Base-by-base conservation (phyloP, 2,329 filamentous ascomycete species). In the Chrysoporthe puriensis region DNA sequence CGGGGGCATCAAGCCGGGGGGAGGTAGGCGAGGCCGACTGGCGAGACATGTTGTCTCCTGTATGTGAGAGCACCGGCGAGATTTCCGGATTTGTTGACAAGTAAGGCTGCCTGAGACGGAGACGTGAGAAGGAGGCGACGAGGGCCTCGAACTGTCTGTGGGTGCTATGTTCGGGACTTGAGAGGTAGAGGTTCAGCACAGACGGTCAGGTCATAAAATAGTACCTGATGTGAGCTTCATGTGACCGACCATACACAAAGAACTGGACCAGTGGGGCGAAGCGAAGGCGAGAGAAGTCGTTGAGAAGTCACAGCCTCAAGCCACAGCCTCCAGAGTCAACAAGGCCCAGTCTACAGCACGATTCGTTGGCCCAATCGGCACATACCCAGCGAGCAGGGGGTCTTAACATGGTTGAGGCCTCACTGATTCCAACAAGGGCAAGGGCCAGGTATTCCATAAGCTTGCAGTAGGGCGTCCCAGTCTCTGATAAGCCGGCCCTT, bases 321-420 rank as follows among this genome's bases (percentile, higher is more conserved):
- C 26, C 6, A 4, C 52, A 59, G 42, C 43, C 21, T 32, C 21
- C 26, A 8, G 50, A 26, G 21, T 44, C 59, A 46, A 32, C 42
- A 44, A 34, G 26, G 26, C 26, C 26, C 26, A 8, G 13, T 43
- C 36, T 26, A 58, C 40, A 14, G 34, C 36, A 58, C 58, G 36
- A 64, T 64, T 48, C 34, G 62, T 43, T 58, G 50, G 62, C 36
- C 64, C 64, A 62, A 52, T 66, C 58, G 50, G 58, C 32, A 46
- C 9, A 21, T 2, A 26, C 32, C 46, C 56, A 61, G n/a, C 4
- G 32, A 21, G 56, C 26, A 65, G 43, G 63, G 26, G 57, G 36
- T 46, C 34, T n/a, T 16, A n/a, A 8, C 5, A 18, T 36, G 21
- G n/a, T 44, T 42, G 40, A 44, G 13, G 26, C 43, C 26, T 18